These are phyloP conservation scores for Sporobolomyces roseus DNA, from an alignment of 768 basidiomycete genomes.

Conservation along the genomic window DNA sequence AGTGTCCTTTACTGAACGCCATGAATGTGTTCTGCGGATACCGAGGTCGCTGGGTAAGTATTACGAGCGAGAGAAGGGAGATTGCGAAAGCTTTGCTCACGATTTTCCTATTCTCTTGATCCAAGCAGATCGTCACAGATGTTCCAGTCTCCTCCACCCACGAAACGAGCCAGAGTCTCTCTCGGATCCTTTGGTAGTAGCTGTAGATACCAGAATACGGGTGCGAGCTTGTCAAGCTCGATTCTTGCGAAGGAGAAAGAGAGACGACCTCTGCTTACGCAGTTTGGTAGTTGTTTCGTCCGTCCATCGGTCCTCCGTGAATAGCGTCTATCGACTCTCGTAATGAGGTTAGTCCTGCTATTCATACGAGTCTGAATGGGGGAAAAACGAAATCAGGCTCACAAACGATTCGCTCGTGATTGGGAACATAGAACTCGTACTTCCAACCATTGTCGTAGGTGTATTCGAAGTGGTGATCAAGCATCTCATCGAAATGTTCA, in stretches of 20 bases:
- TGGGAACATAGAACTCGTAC: constrained; percentile 29
- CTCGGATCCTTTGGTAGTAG: constrained; percentile 35
- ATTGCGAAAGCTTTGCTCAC: constrained; percentile 1
- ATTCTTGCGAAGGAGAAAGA: no score
- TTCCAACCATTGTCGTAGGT: constrained; percentile 35
- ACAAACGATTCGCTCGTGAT: constrained; percentile 28
- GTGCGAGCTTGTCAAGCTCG: no score
- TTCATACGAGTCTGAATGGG: no score
- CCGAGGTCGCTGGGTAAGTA: neutral
- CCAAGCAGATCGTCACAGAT: constrained; percentile 20
- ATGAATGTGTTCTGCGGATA: constrained; percentile 14
- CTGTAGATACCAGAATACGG: no score
- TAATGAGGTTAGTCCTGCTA: neutral
- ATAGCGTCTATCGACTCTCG: neutral
- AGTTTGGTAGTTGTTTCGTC: constrained; percentile 30
- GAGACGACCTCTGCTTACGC: neutral
- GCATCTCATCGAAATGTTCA: constrained; percentile 32
- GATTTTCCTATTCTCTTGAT: constrained; percentile 21
- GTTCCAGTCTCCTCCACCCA: constrained; percentile 40
- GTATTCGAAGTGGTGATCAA: constrained; percentile 32
- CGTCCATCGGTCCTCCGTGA: constrained; percentile 21
- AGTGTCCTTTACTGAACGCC: constrained; percentile 30
- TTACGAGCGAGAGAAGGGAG: neutral
- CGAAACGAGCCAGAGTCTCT: constrained; percentile 26
- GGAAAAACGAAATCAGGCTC: no score